Evolutionary conservation across 169 alveolate genomes (phyloP), one percentile per base, ranked within the genome.

Genomic region (Cystoisospora suis): DNA sequence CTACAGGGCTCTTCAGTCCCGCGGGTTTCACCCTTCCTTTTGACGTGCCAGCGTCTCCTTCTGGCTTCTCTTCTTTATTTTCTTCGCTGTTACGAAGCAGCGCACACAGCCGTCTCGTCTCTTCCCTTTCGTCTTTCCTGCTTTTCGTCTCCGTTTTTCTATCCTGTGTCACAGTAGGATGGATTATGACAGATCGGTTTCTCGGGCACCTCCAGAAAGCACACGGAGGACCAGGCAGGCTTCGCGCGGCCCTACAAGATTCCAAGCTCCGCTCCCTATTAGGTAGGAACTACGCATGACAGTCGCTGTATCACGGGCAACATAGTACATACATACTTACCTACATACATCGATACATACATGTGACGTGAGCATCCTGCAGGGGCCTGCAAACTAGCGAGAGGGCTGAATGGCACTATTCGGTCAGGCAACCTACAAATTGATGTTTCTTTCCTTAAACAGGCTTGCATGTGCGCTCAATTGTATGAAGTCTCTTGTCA

Each of bases 281-380:
- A 5, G 83, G 83, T 72, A 38, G 42, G 56, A 34, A 53, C 65
- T n/a, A n/a, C n/a, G n/a, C n/a, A n/a, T n/a, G n/a, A n/a, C n/a
- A n/a, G n/a, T n/a, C n/a, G n/a, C n/a, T n/a, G n/a, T n/a, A n/a
- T n/a, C n/a, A n/a, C n/a, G n/a, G n/a, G n/a, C n/a, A n/a, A n/a
- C n/a, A n/a, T n/a, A n/a, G 15, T 58, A 58, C 15, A 58, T 53
- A 58, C 15, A 58, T 4, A 58, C 15, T 29, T 9, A 58, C 3
- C 6, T 58, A 27, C 29, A 9, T 58, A 2, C 15, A 58, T 58
- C 6, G 6, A 4, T 9, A 1, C 15, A 9, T 58, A 58, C 29
- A 58, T 58, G 3, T 9, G 72, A 27, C 72, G 12, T 58, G 72
- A 2, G 12, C 15, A 58, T 58, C 20, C 20, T 53, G 65, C n/a